These are phyloP conservation scores for Cyathus striatus DNA, from an alignment of 768 basidiomycete genomes.

Conservation along the genomic window DNA sequence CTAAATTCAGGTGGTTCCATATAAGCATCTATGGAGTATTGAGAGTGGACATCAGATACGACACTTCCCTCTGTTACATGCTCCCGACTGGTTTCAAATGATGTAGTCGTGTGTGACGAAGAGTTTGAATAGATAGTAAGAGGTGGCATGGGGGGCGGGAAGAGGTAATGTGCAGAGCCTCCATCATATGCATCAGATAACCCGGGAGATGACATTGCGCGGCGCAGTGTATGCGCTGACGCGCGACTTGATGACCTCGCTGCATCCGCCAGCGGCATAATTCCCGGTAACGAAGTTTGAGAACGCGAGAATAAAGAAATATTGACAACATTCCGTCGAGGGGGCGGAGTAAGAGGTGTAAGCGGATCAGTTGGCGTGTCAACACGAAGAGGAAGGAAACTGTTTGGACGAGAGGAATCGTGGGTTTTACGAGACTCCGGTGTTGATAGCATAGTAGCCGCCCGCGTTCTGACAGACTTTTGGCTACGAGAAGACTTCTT, in stretches of 20 bases:
- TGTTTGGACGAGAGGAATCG: constrained; percentile 29
- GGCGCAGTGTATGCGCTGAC: constrained; percentile 29
- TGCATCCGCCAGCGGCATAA: constrained; percentile 6
- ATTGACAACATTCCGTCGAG: constrained; percentile 45
- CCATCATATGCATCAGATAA: constrained; percentile 39
- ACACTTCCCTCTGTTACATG: constrained; percentile 12
- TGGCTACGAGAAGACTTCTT: constrained; percentile 22
- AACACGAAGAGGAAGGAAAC: constrained; percentile 48
- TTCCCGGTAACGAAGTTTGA: constrained; percentile 38
- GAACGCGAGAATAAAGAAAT: constrained; percentile 52
- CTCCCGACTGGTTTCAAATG: constrained; percentile 21
- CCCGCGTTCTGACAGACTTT: constrained; percentile 16
- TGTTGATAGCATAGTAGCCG: constrained; percentile 19
- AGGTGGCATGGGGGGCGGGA: constrained; percentile 38
- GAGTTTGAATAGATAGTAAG: constrained; percentile 22
- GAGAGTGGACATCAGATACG: constrained; percentile 17
- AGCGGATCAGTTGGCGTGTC: constrained; percentile 60
- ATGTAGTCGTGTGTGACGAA: constrained; percentile 18
- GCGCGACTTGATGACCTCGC: constrained; percentile 8
- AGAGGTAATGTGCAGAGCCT: constrained; percentile 18
- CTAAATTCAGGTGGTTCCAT: too few relatives aligned
- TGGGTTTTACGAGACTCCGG: constrained; percentile 12
- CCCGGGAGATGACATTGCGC: constrained; percentile 48
- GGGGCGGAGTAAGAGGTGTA: constrained; percentile 63
- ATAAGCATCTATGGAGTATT: too few relatives aligned